Evolutionary conservation across 805 yeast genomes (phyloP), one percentile per base, ranked within the genome.

Genomic region (Groenewaldozyma tartarivorans): DNA sequence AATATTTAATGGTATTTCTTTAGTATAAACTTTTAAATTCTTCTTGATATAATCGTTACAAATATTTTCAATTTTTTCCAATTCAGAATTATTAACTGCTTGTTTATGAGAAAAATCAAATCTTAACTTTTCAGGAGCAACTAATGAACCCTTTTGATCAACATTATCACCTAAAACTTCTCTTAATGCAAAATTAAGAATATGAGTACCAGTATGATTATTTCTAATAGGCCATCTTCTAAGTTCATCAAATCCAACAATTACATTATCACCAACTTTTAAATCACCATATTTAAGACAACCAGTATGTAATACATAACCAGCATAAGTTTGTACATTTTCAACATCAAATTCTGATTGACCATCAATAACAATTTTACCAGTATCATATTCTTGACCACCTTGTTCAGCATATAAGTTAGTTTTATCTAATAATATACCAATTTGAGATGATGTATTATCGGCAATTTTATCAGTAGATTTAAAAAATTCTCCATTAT

Each of bases 351-450:
- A 90, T 62, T 90, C 95, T 42, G 88, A 71, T 51, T 66, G 66
- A 35, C 94, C 96, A 58, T 88, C 96, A 55, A 86, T 77, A 39
- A 86, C 88, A 49, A 92, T 72, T 62, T 76, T 81, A 65, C 99
- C 99, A 33, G 94, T 82, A 61, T 92, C 99, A 57, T 73, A 81
- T 64, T 87, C 96, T 71, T 92, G 99, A 58, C 99, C 99, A 77
- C 99, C 99, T 66, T 85, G 94, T 68, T 92, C 99, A 38, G 98
- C 97, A 58, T 92, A 92, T 66, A 92, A 86, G 61, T 94, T 92
- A 20, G 97, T 85, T 62, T 77, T 81, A 60, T 92, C 94, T 45
- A 92, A 70, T 38, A 92, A 61, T 40, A 92, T 64, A 61, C 99
- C 99, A 50, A 72, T 65, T 60, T 83, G 86, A n/a, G n/a, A n/a